Conservation (phyloP, 768 basidiomycete species). For the Filobasidium floriforme region DNA sequence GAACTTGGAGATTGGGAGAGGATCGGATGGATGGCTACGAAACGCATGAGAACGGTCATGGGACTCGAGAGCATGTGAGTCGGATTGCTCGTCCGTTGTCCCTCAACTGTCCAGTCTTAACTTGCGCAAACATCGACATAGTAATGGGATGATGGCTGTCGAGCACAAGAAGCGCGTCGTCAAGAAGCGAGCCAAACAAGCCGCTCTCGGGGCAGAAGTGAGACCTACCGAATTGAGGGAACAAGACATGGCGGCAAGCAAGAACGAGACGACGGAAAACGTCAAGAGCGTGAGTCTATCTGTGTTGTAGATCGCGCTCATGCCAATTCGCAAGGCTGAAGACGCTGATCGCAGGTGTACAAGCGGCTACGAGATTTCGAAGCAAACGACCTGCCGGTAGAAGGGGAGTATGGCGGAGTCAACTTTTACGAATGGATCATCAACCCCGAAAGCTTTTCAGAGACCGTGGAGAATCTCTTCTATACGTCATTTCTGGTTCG, state of each 20-base stretch:
- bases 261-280: conserved; percentile 84
- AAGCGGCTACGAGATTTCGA: background rate
- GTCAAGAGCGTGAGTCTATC: conserved; percentile 57
- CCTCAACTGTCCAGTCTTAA: background rate
- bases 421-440: conserved; percentile 71
- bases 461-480: conserved; percentile 94
- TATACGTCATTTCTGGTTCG: conserved; percentile 87
- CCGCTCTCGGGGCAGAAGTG: conserved; percentile 56
- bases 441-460: conserved; percentile 82
- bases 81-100: background rate
- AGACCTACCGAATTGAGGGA: conserved; percentile 59
- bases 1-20: conserved; percentile 64
- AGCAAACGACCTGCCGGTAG: background rate
- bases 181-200: conserved; percentile 63
- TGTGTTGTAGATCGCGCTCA: background rate
- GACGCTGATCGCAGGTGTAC: background rate
- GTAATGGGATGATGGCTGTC: conserved; percentile 82
- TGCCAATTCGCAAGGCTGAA: background rate
- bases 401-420: conserved; percentile 1
- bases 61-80: conserved; percentile 82
- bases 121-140: conserved; percentile 37
- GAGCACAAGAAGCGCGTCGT: conserved; percentile 70
- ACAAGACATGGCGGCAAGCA: conserved; percentile 32
- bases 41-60: conserved; percentile 69
- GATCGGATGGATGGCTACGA: conserved; percentile 74